Evolutionary conservation across 1,284 basidiomycete species (phyloP).

Genomic region (Ustanciosporium gigantosporum): DNA sequence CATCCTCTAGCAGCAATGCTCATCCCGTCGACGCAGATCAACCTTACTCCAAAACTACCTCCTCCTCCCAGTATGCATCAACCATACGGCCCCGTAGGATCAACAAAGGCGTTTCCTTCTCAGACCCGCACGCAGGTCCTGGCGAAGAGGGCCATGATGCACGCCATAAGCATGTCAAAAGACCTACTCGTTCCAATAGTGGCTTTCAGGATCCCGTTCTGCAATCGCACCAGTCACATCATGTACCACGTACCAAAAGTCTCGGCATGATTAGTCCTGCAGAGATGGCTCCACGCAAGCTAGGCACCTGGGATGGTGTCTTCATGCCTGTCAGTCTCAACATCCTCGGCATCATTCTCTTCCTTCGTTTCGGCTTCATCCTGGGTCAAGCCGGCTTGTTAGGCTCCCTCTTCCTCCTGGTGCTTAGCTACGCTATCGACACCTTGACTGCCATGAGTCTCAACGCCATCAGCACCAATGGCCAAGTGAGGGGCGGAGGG

Average conservation of each 20-base stretch:
- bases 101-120: conserved; percentile 40
- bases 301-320: conserved; percentile 60
- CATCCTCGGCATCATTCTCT: conserved; percentile 60
- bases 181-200: conserved; percentile 29
- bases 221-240: conserved; percentile 1
- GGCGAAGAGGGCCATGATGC: conserved; percentile 28
- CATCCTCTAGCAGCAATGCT: not conserved
- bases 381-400: conserved; percentile 58
- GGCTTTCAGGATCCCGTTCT: conserved; percentile 16
- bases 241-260: conserved; percentile 29
- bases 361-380: conserved; percentile 59
- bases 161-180: conserved; percentile 13
- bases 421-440: conserved; percentile 56
- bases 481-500: conserved; percentile 59
- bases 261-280: conserved; percentile 46
- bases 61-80: conserved; percentile 5
- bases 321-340: conserved; percentile 60
- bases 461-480: conserved; percentile 59
- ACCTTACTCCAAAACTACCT: conserved; percentile 3
- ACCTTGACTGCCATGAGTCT: conserved; percentile 57
- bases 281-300: conserved; percentile 51
- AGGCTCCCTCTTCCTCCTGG: conserved; percentile 50
- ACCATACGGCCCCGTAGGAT: conserved; percentile 18
- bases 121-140: conserved; percentile 21
- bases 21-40: conserved; percentile 3